Base-by-base conservation (phyloP, 306 rosid species). In the Prunus salicina region DNA sequence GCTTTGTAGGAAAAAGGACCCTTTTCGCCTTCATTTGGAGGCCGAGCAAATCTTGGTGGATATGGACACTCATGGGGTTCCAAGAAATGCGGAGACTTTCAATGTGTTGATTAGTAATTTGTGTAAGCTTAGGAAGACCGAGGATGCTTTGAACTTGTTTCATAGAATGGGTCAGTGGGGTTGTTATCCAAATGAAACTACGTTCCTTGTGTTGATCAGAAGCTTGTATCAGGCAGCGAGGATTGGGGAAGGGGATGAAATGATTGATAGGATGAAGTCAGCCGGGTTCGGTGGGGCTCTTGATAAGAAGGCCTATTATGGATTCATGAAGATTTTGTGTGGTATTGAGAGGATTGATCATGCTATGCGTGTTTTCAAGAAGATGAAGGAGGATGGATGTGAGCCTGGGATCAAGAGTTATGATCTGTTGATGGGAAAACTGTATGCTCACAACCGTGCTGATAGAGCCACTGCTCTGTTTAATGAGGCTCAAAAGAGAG, bases 221-320 rank as follows among this genome's bases (percentile, higher is more conserved):
- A 89, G 96, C 66, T 72, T 92, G 83, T 95, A 86, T 79, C 97
- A 92, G 81, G 97, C 90, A 16, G 97, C 92, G 0, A 86, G 95
- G 75, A 78, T 82, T 19, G 95, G 86, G 68, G 97, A 95, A 30
- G 97, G 98, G 1, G 97, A 95, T 78, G 96, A 83, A 77, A 90
- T 95, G 98, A 82, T 94, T 66, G 95, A 92, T 73, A 81, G 88
- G 77, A 90, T 95, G 97, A 92, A 82, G 65, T 85, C 91, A 12
- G 78, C 89, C 0, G 96, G 97, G 0, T 70, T 34, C 32, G 88
- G 88, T 2, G 82, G 74, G 22, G 86, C 75, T 8, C 91, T 90
- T 66, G 87, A 89, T 78, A 84, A 83, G 84, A 92, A 85, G 82
- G 85, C 85, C 2, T 95, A 89, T 63, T 90, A 79, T 46, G 84